Conservation (phyloP, 176 grass and related monocot species). For the Dactylis glomerata region DNA sequence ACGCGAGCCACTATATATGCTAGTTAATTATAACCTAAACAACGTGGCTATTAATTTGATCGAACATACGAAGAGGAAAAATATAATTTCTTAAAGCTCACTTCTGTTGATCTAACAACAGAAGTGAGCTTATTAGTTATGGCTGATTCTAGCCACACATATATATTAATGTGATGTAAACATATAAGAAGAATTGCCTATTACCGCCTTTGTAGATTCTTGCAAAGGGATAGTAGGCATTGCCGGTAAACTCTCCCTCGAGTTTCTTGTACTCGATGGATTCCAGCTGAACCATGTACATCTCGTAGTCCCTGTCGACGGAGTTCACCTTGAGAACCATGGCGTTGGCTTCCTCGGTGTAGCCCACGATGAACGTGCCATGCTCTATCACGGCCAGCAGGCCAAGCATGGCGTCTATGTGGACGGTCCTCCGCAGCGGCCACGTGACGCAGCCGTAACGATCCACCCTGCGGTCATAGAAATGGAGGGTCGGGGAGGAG, state of each 20-base stretch:
- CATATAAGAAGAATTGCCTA: no score
- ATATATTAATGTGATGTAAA: no score
- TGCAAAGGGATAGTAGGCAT: background rate
- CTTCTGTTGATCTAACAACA: no score
- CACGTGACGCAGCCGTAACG: background rate
- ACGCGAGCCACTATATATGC: no score
- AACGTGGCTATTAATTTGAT: no score
- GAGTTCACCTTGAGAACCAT: background rate
- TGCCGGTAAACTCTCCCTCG: rapidly evolving
- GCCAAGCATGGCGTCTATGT: background rate
- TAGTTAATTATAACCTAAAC: no score
- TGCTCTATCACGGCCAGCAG: background rate
- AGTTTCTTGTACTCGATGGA: background rate
- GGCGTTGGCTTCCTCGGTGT: background rate
- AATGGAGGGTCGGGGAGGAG: background rate
- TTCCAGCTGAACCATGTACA: background rate
- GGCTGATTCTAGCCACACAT: no score
- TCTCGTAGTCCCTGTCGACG: no score
- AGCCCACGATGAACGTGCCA: background rate
- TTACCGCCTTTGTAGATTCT: background rate
- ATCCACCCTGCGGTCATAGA: background rate
- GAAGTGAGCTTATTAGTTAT: no score
- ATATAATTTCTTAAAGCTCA: no score
- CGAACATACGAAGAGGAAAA: no score
- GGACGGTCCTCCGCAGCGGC: background rate